Conservation (phyloP, 108 stramenopile species). For the Stephanodiscus minutulus region DNA sequence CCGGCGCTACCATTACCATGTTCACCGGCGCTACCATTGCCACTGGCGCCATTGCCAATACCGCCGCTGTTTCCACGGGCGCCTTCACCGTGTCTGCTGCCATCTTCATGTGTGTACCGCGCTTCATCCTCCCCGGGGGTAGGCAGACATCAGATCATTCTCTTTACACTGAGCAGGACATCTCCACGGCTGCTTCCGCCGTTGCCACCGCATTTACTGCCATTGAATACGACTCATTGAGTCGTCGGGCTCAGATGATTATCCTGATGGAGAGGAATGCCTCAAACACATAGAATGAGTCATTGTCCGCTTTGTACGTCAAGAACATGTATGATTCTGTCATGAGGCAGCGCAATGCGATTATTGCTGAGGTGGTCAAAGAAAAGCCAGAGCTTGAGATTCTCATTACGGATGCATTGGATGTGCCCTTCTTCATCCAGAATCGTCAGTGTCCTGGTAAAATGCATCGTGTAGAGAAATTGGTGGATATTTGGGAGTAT, state of each 20-base stretch:
- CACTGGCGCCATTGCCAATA: too few species aligned
- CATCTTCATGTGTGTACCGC: too few species aligned
- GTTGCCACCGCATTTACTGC: too few species aligned
- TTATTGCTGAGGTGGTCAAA: neutral
- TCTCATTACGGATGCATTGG: neutral
- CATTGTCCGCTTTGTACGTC: neutral
- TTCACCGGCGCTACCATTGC: too few species aligned
- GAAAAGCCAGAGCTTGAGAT: neutral
- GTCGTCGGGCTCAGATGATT: constrained; percentile 2
- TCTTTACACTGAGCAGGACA: too few species aligned
- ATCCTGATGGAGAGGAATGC: neutral
- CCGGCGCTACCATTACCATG: too few species aligned
- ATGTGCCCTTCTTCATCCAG: neutral
- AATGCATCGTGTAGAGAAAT: neutral
- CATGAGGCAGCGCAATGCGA: neutral
- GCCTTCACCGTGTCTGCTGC: too few species aligned
- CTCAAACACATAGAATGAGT: neutral
- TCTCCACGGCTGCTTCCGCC: too few species aligned
- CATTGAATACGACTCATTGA: too few species aligned
- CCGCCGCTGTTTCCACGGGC: too few species aligned
- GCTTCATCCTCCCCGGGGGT: too few species aligned
- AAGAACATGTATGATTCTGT: neutral
- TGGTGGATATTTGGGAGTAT: constrained; percentile 5
- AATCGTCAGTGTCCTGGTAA: neutral
- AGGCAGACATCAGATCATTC: too few species aligned